Evolutionary conservation across 805 yeast species (phyloP), one percentile per base, ranked within the genome.

Genomic region (Zygoascus ofunaensis): DNA sequence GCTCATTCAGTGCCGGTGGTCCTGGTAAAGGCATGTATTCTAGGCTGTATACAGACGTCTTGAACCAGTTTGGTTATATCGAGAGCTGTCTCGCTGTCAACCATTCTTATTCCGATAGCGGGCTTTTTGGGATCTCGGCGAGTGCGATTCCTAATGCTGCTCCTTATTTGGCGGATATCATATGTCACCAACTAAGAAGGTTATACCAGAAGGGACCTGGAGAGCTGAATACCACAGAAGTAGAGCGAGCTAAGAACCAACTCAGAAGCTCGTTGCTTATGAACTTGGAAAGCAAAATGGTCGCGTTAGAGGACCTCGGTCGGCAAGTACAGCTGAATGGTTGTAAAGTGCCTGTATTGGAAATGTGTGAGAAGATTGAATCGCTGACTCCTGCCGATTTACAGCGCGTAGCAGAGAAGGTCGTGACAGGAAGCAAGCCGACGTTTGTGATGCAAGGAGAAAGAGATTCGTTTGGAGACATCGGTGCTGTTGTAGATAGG

Each of bases 1-100:
- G 96, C 4, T 87, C 97, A 1, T 92, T 92, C 59, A 81, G 94
- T 17, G 97, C 98, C 7, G 98, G 98, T 52, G 98, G 98, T 0
- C 98, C 98, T 15, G 98, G 98, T 43, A 92, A 92, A 64, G 98
- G 98, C 3, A 89, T 92, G 97, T 92, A 87, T 61, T 86, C 96
- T 3, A 74, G 97, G 47, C 75, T 94, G 20, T 92, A 87, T 68
- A 86, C 95, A 0, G 78, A 87, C 54, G 95, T 92, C 2, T 71
- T 92, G 59, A 90, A 90, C 64, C 92, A 82, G 60, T 85, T 83
- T 60, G 94, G 94, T 34, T 89, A 82, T 60, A 79, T 92, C 42
- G 98, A 92, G 59, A 81, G 83, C 56, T 87, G 95, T 61, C 70
- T 79, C 55, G 76, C 94, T 5, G 87, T 89, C 67, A 87, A 87